Conservation (phyloP, 345 rosid species). For the Acer yangbiense region DNA sequence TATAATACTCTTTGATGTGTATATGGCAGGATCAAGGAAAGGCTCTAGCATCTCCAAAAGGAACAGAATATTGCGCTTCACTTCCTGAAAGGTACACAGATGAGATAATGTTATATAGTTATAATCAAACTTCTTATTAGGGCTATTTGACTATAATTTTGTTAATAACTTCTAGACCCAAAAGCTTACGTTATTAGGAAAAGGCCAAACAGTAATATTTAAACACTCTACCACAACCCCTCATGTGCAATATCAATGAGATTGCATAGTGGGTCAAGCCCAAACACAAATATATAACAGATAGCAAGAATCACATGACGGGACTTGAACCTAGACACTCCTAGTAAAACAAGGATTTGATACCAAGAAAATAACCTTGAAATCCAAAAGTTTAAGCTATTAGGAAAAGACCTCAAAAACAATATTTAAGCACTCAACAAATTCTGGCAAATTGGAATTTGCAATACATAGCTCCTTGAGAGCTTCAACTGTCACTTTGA, state of each 20-base stretch:
- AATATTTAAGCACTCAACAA: background rate
- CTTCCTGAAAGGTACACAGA: constrained; percentile 53
- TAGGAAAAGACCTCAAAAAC: background rate
- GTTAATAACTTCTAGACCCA: background rate
- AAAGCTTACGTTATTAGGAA: background rate
- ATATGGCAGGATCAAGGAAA: constrained; percentile 71
- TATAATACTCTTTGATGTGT: constrained; percentile 50
- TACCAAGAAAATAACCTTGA: background rate
- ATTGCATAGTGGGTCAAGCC: too few species aligned
- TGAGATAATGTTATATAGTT: background rate
- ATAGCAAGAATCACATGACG: too few species aligned
- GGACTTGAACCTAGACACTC: background rate
- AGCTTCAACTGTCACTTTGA: background rate
- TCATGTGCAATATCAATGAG: background rate
- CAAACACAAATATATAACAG: too few species aligned
- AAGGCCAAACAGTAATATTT: background rate
- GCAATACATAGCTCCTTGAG: background rate
- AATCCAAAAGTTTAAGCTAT: background rate
- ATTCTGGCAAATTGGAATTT: background rate
- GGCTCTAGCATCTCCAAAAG: constrained; percentile 87
- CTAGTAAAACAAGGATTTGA: background rate
- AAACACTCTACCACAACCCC: background rate
- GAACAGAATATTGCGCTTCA: constrained; percentile 77
- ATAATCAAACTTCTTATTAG: background rate
- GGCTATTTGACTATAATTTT: background rate